Evolutionary conservation across 768 basidiomycete genomes (phyloP), one percentile per base, ranked within the genome.

Genomic region (Sporobolomyces phaffii): DNA sequence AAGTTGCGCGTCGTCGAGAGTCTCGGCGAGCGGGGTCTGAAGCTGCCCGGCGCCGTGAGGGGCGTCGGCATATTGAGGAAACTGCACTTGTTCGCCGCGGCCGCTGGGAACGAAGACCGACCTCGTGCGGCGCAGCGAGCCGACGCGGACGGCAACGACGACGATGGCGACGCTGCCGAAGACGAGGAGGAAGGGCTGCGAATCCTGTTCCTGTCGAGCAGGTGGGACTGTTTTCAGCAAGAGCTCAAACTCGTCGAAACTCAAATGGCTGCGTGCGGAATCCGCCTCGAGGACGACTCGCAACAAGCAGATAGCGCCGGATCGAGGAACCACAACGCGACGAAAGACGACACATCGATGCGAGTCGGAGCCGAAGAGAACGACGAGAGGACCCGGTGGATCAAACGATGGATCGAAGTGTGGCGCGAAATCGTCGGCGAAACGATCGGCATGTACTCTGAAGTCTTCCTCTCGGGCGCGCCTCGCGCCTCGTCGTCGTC

Each of bases 341-440:
- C 5, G 38, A 56, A 43, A 38, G 38, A 9, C 5, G 41, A 41
- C 20, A 47, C 14, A 31, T 26, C 17, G 24, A 20, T 14, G 28
- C 20, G 31, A 58, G 56, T 58, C 11, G 50, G 33, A 13, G 44
- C 54, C n/a, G 72, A 70, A 53, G 67, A 69, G 61, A 69, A 72
- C 61, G 72, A 69, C 11, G 80, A 81, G 45, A 73, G 77, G 2
- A 69, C 77, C 28, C 67, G 78, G 14, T 80, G 77, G 66, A 68
- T 79, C 31, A 73, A 80, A 44, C 69, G 74, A 20, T 80, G 80
- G 74, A 76, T 81, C 73, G 80, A 81, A 57, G 67, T 79, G 22
- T 81, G 80, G 73, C 73, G 80, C 17, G 80, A 81, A 65, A 73
- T 79, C 67, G 76, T 80, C 24, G 80, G 80, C 73, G 80, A 81